phyloP scores from a whole-genome alignment of 345 rosid genomes.

The Sisymbrium irio region DNA sequence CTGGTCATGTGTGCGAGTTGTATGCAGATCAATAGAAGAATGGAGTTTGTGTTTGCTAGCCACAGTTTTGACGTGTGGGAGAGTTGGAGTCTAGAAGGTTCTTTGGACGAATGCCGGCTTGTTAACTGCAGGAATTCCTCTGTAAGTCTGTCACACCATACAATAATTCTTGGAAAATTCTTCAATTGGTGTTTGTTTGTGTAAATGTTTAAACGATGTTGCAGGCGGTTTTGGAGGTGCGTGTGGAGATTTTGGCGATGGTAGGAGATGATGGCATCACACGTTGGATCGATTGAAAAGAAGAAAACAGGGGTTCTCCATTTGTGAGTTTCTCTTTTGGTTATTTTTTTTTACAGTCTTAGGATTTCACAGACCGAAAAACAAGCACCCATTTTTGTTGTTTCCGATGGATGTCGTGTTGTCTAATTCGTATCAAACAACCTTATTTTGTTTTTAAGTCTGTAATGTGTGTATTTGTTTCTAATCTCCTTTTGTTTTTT shows the following conservation, averaged over 20 bases:
- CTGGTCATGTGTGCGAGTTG: not conserved
- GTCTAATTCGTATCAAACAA: not conserved
- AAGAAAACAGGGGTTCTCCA: not conserved
- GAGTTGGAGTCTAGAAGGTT: constrained; percentile 93
- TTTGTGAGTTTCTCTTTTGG: not conserved
- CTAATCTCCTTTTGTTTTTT: not conserved
- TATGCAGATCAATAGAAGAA: constrained; percentile 86
- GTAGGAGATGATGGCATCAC: constrained; percentile 83
- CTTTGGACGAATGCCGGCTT: constrained; percentile 82
- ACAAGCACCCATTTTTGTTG: not conserved
- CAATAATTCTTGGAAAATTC: not conserved
- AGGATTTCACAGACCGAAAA: not conserved
- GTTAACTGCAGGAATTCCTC: constrained; percentile 81
- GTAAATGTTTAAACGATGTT: constrained; percentile 21
- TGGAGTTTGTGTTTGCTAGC: constrained; percentile 97
- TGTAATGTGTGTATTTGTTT: not conserved
- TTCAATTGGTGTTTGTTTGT: not conserved
- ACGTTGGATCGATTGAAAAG: constrained; percentile 71
- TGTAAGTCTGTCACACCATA: constrained; percentile 39
- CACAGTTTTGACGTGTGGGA: constrained; percentile 99
- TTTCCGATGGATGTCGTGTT: not conserved
- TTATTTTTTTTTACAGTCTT: not conserved
- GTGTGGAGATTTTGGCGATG: constrained; percentile 77
- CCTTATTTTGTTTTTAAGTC: not conserved
- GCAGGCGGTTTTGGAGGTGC: constrained; percentile 84